These are phyloP conservation scores for Candida mattraensis DNA, from an alignment of 805 yeast genomes.

Conservation along the genomic window DNA sequence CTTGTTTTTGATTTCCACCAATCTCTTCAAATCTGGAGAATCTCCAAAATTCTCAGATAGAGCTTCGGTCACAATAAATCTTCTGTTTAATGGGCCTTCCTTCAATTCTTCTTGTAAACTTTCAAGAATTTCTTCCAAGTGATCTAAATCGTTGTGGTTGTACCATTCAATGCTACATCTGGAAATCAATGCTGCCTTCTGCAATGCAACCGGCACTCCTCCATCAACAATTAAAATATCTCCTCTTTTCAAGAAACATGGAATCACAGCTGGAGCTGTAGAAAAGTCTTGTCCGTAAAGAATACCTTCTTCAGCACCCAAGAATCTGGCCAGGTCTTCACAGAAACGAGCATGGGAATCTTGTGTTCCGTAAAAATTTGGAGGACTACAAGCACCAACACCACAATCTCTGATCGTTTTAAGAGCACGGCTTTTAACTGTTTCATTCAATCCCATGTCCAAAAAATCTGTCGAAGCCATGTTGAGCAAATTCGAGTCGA, in stretches of 20 bases:
- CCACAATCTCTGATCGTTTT: conserved; percentile 67
- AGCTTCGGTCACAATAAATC: conserved; percentile 91
- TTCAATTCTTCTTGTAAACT: conserved; percentile 60
- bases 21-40: conserved; percentile 63
- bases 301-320: conserved; percentile 76
- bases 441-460: conserved; percentile 51
- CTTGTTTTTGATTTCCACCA: conserved; percentile 73
- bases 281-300: conserved; percentile 92
- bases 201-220: conserved; percentile 71
- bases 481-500: conserved; percentile 49
- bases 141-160: conserved; percentile 86
- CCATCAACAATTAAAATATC: conserved; percentile 88
- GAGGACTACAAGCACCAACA: conserved; percentile 98
- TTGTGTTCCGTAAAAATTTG: conserved; percentile 95
- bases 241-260: conserved; percentile 94
- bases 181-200: conserved; percentile 83
- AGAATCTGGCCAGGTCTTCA: conserved; percentile 68
- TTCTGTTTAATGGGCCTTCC: conserved; percentile 79
- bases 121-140: conserved; percentile 66
- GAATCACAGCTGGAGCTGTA: conserved; percentile 83
- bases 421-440: conserved; percentile 53
- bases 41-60: conserved; percentile 82
- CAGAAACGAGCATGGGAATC: conserved; percentile 84
- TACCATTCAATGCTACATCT: conserved; percentile 83
- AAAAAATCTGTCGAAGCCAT: conserved; percentile 73